Percentiles rank a stretch among this genome's conserved stretches.
Conservation (phyloP, 768 basidiomycete genomes). For the Trichaptum fuscoviolaceum region DNA sequence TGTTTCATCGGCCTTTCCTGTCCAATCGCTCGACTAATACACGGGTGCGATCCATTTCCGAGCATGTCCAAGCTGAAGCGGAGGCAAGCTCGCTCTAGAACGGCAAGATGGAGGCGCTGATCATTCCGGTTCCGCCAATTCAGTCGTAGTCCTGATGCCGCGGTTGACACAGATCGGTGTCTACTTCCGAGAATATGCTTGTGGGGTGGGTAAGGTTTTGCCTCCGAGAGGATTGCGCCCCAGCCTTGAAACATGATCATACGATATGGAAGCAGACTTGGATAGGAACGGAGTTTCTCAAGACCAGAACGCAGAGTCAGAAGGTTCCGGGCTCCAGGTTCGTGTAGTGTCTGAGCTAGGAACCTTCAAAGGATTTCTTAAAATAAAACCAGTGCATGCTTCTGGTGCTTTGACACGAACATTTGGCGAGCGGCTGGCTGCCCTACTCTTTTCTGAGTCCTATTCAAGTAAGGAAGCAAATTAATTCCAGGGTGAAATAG, state of each 20-base stretch:
- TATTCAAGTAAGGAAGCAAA: background rate
- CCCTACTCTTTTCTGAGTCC: background rate
- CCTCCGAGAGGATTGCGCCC: background rate
- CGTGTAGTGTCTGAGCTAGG: background rate
- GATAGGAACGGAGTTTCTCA: background rate
- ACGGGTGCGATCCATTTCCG: background rate
- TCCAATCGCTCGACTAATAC: background rate
- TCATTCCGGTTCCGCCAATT: background rate
- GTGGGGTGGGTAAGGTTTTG: background rate
- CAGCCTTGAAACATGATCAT: background rate
- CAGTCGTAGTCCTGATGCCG: background rate
- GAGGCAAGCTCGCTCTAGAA: background rate
- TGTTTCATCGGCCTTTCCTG: background rate
- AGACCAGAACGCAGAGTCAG: background rate
- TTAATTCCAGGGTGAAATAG: background rate
- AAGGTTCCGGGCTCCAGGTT: background rate
- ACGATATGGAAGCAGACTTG: background rate
- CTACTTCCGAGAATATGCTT: background rate
- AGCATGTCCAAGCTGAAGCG: background rate
- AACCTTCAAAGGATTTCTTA: background rate
- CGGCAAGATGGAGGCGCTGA: background rate
- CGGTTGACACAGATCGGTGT: background rate
- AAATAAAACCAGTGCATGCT: background rate
- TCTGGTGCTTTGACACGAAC: background rate
- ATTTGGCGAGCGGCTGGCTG: background rate